These are phyloP conservation scores for Allium fistulosum DNA, from an alignment of 106 monocot species.

Conservation along the genomic window DNA sequence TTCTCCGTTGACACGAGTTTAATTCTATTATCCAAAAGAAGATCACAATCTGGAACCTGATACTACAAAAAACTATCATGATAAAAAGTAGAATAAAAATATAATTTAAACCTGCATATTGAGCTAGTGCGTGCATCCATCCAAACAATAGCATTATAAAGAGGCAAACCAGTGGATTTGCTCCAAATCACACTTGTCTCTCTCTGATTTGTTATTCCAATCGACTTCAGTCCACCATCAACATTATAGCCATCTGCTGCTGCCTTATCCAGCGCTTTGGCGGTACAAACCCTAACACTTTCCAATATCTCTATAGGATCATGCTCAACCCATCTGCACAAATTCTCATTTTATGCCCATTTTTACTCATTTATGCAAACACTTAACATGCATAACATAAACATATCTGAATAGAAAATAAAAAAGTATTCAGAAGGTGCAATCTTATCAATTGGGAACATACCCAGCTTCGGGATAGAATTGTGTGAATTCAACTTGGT, in stretches of 20 bases:
- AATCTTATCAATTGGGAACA: too few species aligned
- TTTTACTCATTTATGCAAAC: too few species aligned
- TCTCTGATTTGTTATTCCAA: conserved; percentile 86
- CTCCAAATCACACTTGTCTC: conserved; percentile 84
- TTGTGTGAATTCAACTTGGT: conserved; percentile 92
- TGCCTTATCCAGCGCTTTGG: conserved; percentile 77
- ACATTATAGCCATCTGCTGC: conserved; percentile 60
- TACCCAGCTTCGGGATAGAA: conserved; percentile 87
- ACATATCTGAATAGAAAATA: neutral
- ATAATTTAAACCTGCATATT: conserved; percentile 50
- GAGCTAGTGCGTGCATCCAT: conserved; percentile 83
- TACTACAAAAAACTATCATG: too few species aligned
- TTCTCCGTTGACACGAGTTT: too few species aligned
- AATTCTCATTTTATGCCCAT: neutral
- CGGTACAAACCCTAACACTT: conserved; percentile 67
- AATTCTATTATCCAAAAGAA: neutral
- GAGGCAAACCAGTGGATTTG: conserved; percentile 64
- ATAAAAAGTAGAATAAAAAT: neutral
- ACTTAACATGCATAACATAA: neutral
- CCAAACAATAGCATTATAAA: conserved; percentile 90
- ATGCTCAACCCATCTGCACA: conserved; percentile 86
- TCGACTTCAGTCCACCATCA: conserved; percentile 51
- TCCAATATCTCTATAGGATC: conserved; percentile 84
- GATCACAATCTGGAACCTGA: too few species aligned
- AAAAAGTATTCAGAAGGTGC: neutral